A percentile compares a stretch with the other conserved stretches of the same genome.
Conservation (phyloP, 345 rosid genomes). For the Zanthoxylum bungeanum region DNA sequence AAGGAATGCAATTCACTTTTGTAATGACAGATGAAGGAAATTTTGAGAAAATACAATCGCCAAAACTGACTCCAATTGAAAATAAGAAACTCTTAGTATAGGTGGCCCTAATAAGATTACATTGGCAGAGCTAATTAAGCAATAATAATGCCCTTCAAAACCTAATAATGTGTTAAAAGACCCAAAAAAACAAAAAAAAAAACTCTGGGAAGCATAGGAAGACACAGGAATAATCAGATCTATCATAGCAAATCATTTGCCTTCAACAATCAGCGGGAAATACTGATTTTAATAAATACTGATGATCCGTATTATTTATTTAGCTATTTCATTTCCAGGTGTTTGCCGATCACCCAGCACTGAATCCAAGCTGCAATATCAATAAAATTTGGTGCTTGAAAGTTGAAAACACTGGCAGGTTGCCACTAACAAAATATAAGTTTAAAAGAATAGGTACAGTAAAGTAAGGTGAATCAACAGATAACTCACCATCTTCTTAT, state of each 20-base stretch:
- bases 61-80: not conserved
- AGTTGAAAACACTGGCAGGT: not conserved
- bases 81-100: not conserved
- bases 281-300: not conserved
- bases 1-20: not conserved
- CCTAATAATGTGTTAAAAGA: not conserved
- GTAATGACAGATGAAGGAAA: not conserved
- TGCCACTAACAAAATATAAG: not conserved
- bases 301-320: not conserved
- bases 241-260: not conserved
- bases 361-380: not conserved
- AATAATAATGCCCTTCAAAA: not conserved
- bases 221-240: not conserved
- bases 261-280: not conserved
- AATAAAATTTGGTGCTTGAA: not conserved
- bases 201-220: not conserved
- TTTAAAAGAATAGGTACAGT: not conserved
- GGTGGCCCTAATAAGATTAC: not conserved
- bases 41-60: not conserved
- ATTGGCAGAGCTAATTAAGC: not conserved
- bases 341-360: not conserved
- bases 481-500: slow-evolving; percentile 74
- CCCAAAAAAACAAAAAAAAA: not conserved
- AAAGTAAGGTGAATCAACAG: slow-evolving; percentile 3
- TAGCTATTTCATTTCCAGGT: not conserved